phyloP scores from a whole-genome alignment of 2,329 filamentous ascomycete species.

The Sporothrix brasiliensis region DNA sequence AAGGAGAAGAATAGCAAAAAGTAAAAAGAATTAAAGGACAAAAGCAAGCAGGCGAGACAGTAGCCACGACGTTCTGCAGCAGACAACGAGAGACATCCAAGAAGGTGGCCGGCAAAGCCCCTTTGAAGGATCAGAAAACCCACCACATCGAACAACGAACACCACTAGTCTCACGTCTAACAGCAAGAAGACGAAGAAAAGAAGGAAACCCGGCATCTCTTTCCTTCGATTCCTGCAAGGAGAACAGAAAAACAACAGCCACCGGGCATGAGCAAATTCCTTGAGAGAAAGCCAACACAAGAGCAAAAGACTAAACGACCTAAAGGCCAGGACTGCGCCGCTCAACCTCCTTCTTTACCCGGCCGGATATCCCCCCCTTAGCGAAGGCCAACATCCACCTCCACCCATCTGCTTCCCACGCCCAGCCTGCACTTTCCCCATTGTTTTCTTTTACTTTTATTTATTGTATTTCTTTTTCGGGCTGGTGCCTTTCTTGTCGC shows the following conservation, averaged over 20 bases:
- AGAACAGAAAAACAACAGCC: conserved; percentile 23
- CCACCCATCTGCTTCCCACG: conserved; percentile 19
- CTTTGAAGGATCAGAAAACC: conserved; percentile 19
- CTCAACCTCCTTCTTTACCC: conserved; percentile 33
- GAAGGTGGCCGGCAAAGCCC: conserved; percentile 6
- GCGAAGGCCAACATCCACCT: conserved; percentile 31
- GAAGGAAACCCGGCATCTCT: conserved; percentile 16
- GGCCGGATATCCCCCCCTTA: conserved; percentile 34
- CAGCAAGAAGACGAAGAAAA: not conserved
- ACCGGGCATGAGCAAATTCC: not conserved
- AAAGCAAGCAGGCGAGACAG: too few relatives aligned
- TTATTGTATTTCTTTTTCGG: conserved; percentile 22
- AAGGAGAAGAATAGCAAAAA: conserved; percentile 5
- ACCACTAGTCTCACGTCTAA: not conserved
- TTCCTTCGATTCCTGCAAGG: conserved; percentile 16
- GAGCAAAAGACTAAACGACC: not conserved
- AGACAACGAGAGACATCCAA: not conserved
- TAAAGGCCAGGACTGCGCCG: conserved; percentile 28
- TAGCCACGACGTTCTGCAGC: too few relatives aligned
- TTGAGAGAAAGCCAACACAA: too few relatives aligned
- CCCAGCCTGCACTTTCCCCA: conserved; percentile 10
- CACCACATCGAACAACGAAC: not conserved
- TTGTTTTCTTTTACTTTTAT: conserved; percentile 15
- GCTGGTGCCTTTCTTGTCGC: not conserved
- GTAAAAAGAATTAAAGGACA: not conserved